Evolutionary conservation across 768 basidiomycete genomes (phyloP).

Genomic region (Lentinula raphanica): DNA sequence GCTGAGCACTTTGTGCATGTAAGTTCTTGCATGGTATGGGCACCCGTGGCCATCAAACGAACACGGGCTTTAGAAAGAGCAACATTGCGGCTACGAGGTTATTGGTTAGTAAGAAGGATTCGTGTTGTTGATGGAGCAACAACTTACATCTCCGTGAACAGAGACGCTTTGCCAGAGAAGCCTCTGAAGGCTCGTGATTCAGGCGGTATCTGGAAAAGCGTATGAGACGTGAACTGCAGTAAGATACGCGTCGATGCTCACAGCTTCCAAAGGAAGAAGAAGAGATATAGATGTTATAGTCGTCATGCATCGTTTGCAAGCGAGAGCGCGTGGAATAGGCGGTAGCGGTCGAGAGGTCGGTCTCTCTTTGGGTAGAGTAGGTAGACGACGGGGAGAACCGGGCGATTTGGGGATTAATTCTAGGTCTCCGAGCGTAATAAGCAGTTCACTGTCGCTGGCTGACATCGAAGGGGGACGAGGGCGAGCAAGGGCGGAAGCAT

Average conservation of each 20-base stretch:
- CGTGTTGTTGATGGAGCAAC: background rate
- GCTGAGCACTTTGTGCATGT: conserved; percentile 42
- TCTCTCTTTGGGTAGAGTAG: conserved; percentile 15
- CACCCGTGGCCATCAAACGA: conserved; percentile 59
- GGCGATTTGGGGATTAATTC: background rate
- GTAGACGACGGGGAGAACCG: conserved; percentile 14
- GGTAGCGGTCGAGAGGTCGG: conserved; percentile 43
- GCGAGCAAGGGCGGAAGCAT: background rate
- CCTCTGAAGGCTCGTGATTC: conserved; percentile 47
- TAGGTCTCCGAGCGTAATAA: background rate
- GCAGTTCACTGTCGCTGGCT: background rate
- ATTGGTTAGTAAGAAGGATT: background rate
- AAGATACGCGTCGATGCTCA: conserved; percentile 18
- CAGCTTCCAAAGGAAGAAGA: conserved; percentile 35
- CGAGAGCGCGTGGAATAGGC: conserved; percentile 38
- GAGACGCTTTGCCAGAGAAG: conserved; percentile 52
- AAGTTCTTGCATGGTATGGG: conserved; percentile 57
- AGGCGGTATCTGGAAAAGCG: conserved; percentile 33
- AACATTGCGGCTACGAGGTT: conserved; percentile 43
- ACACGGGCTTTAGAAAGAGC: conserved; percentile 38
- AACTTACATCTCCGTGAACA: conserved; percentile 52
- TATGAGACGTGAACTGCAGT: background rate
- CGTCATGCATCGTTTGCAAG: conserved; percentile 41
- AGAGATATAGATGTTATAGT: conserved; percentile 41
- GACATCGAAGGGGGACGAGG: background rate